phyloP scores from a whole-genome alignment of 352 stramenopile genomes.

The Pythium rhizo-oryzae region DNA sequence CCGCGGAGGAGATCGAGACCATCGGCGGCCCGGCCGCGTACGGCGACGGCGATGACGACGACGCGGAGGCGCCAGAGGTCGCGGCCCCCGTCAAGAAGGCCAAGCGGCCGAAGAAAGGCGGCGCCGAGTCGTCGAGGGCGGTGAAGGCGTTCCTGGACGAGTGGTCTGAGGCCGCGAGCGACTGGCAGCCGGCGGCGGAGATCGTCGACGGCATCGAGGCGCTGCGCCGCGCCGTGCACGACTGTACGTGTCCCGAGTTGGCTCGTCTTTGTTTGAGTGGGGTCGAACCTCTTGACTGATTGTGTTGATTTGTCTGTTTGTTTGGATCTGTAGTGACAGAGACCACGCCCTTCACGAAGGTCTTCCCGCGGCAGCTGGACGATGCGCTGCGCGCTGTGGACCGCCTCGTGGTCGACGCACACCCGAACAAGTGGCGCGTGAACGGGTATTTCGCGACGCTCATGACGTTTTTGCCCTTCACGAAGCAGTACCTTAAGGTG shows the following conservation, averaged over 20 bases:
- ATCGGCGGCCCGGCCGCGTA: slow-evolving; percentile 38
- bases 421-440: slow-evolving; percentile 89
- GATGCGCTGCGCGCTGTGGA: slow-evolving; percentile 80
- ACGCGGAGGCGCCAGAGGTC: slow-evolving; percentile 12
- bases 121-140: slow-evolving; percentile 46
- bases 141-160: slow-evolving; percentile 71
- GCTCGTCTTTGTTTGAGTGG: no score
- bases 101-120: slow-evolving; percentile 51
- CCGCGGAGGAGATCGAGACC: slow-evolving; percentile 87
- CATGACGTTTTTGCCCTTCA: slow-evolving; percentile 89
- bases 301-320: no score
- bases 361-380: slow-evolving; percentile 81
- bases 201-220: slow-evolving; percentile 58
- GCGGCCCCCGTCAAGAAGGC: slow-evolving; percentile 22
- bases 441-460: slow-evolving; percentile 89
- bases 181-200: slow-evolving; percentile 66
- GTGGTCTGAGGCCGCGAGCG: slow-evolving; percentile 60
- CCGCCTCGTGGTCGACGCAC: slow-evolving; percentile 77
- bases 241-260: slow-evolving; percentile 64
- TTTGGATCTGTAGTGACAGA: slow-evolving; percentile 42
- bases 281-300: no score
- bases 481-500: slow-evolving; percentile 87
- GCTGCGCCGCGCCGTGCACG: slow-evolving; percentile 60
- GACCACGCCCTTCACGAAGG: slow-evolving; percentile 68
- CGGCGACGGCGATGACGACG: slow-evolving; percentile 21